Conservation (phyloP, 306 rosid genomes). For the Cucurbita moschata region DNA sequence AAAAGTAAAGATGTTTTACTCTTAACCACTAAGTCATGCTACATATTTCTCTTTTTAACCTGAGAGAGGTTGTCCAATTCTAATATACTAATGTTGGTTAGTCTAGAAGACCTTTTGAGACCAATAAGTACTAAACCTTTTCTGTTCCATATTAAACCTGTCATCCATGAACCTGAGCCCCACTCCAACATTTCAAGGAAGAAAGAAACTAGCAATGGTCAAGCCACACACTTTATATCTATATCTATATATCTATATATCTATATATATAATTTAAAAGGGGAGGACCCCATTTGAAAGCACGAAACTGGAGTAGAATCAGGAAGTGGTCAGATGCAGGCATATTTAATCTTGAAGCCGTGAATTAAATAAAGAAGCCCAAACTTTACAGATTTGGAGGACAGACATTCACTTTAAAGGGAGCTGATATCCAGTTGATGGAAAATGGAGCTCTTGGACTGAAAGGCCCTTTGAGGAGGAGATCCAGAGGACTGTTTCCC, state of each 20-base stretch:
- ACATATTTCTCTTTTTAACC: slow-evolving; percentile 7
- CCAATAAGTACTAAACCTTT: not conserved
- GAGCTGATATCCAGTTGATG: not conserved
- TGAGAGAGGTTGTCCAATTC: slow-evolving; percentile 24
- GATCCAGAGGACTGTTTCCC: not conserved
- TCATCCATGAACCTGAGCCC: not conserved
- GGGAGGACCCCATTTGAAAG: not conserved
- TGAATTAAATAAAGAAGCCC: not conserved
- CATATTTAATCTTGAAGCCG: not conserved
- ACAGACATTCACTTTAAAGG: not conserved
- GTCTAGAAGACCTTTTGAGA: slow-evolving; percentile 30
- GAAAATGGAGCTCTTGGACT: not conserved
- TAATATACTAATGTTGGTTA: slow-evolving; percentile 50
- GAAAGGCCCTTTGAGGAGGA: not conserved
- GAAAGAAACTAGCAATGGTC: not conserved
- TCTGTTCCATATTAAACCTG: not conserved
- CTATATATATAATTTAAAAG: too few relatives aligned
- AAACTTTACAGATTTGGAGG: not conserved
- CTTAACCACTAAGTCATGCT: not conserved
- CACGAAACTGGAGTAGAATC: not conserved
- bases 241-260: too few relatives aligned
- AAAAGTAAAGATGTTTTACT: not conserved
- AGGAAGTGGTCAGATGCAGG: not conserved
- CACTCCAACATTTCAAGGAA: not conserved
- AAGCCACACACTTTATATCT: not conserved